Conservation (phyloP, 2,329 filamentous ascomycete genomes). For the Pseudogymnoascus sp. region DNA sequence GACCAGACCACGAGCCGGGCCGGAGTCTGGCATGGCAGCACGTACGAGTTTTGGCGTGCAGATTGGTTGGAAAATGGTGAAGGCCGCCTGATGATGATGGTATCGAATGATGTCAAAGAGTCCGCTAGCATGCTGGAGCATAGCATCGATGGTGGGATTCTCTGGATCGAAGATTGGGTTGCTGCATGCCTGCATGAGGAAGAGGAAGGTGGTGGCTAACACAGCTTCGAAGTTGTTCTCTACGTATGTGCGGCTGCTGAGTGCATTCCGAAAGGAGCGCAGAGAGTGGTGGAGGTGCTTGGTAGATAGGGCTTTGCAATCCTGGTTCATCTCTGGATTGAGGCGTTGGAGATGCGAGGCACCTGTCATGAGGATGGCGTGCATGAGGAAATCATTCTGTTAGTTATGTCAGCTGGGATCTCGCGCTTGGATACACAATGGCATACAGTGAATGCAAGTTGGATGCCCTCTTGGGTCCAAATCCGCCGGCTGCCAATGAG, state of each 20-base stretch:
- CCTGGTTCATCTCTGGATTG: not conserved
- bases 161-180: not conserved
- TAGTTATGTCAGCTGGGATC: not conserved
- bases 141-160: slow-evolving; percentile 11
- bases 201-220: slow-evolving; percentile 16
- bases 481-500: not conserved
- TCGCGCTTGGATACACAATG: not conserved
- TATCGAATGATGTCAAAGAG: slow-evolving; percentile 14
- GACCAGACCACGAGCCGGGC: slow-evolving; percentile 8
- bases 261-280: slow-evolving; percentile 13
- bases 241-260: slow-evolving; percentile 8
- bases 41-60: slow-evolving; percentile 11
- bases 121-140: slow-evolving; percentile 15
- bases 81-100: not conserved
- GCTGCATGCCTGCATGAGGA: slow-evolving; percentile 12
- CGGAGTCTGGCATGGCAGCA: slow-evolving; percentile 10
- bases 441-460: slow-evolving; percentile 16
- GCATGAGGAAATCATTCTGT: slow-evolving; percentile 17
- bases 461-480: slow-evolving; percentile 16
- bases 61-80: slow-evolving; percentile 10
- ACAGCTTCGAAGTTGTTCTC: slow-evolving; percentile 14
- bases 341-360: slow-evolving; percentile 5
- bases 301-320: slow-evolving; percentile 10
- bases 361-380: slow-evolving; percentile 14
- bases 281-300: slow-evolving; percentile 16